Conservation (phyloP, 176 grass and related monocot genomes). For the Tuctoria greenei region DNA sequence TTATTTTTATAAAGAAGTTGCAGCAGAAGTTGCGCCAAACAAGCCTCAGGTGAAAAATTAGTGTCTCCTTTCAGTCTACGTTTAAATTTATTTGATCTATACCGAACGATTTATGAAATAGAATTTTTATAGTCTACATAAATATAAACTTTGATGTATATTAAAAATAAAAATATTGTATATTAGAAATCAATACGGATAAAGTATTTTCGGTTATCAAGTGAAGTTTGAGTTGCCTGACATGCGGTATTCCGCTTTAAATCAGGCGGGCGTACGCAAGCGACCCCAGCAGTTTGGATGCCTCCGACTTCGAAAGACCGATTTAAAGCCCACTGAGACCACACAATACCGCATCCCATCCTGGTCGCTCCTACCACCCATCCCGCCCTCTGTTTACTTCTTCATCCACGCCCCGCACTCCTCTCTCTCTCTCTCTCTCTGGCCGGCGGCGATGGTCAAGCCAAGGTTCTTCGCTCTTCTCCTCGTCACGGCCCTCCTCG, state of each 20-base stretch:
- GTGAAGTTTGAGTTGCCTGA: too few species aligned
- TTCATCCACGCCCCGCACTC: neutral
- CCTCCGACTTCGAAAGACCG: constrained; percentile 47
- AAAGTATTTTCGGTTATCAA: too few species aligned
- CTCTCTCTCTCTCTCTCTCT: neutral
- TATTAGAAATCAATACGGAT: too few species aligned
- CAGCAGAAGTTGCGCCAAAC: too few species aligned
- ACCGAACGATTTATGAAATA: too few species aligned
- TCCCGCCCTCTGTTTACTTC: neutral
- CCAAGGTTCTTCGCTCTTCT: constrained; percentile 20
- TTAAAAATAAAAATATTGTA: too few species aligned
- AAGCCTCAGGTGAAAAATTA: too few species aligned
- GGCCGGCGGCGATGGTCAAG: constrained; percentile 24
- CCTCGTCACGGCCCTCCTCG: constrained; percentile 34
- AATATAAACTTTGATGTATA: too few species aligned
- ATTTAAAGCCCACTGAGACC: constrained; percentile 43
- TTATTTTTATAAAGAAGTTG: too few species aligned
- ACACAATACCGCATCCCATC: neutral
- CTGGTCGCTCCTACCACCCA: neutral
- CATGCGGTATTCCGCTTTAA: neutral
- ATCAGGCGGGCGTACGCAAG: constrained; percentile 31
- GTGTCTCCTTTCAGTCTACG: too few species aligned
- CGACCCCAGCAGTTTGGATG: constrained; percentile 32
- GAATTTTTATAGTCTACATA: too few species aligned
- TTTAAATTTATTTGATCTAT: too few species aligned